Base-by-base conservation (phyloP, 305 asterid genomes). In the Fraxinus albicans region DNA sequence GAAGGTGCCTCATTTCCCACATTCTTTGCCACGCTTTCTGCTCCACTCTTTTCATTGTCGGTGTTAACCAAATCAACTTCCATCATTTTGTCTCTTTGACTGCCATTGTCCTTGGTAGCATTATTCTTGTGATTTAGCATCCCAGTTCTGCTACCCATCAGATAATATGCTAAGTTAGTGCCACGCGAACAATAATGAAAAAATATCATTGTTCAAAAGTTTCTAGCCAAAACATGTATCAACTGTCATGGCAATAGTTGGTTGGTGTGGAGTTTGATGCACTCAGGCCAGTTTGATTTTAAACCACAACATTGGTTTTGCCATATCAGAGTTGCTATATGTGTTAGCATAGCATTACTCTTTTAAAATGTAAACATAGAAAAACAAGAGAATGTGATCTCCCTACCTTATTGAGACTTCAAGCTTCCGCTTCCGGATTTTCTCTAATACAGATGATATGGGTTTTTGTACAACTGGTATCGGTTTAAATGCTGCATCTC, bases 381-480 rank as follows among this genome's bases (percentile, higher is more conserved):
- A 76, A 31, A 82, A 69, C 73, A 47, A 25, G 29, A 53, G 27
- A 76, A 23, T 21, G 33, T 69, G 21, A 60, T 15, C 4, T 77
- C 90, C 95, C 29, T 80, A 92, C 99, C 87, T 94, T 85, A 86
- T 92, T 2, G 91, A 84, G 73, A 94, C 79, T 86, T 94, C 97
- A 6, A 94, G 92, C 90, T 94, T 96, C 77, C 99, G 91, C 88
- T 93, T 92, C 84, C 98, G 93, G 50, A 96, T 94, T 89, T 96
- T 96, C 89, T 94, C 97, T 60, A 96, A 83, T 73, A 96, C 87
- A n/a, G 97, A 92, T 12, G 98, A 94, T 89, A 96, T 92, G 21
- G 99, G 97, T 82, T 91, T 96, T 60, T 89, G 93, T 85, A 91
- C 94, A 70, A 87, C 86, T 5, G 93, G 93, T 81, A 86, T 40